Evolutionary conservation across 148 eudicot genomes (phyloP), one percentile per base, ranked within the genome.

Genomic region (Dianthus caryophyllus): DNA sequence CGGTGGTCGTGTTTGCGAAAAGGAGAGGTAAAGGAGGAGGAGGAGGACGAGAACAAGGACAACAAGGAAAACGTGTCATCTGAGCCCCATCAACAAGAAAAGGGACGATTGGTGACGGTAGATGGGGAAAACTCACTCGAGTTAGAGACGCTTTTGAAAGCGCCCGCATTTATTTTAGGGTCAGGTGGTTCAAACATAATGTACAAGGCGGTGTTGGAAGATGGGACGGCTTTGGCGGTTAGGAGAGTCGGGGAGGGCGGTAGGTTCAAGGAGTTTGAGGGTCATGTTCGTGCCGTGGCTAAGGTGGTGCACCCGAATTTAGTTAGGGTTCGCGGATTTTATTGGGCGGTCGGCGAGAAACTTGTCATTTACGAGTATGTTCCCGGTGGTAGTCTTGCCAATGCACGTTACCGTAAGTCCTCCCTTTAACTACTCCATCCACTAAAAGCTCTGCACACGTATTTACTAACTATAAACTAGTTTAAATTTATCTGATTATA

Each of bases 131-230:
- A 38, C n/a, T 88, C 84, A 67, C 48, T 93, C 4, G 98, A 93
- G 64, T 31, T 89, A 17, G 98, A 93, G 77, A 86, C 95, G 20
- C 78, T 93, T 65, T 74, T 93, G 5, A 93, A 84, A 77, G 96
- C 98, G 21, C 87, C 98, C 21, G 98, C 96, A 0, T 89, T 84
- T 60, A 87, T 93, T n/a, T 39, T 93, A 55, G 96, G 98, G 0
- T 89, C 95, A 10, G 83, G 85, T 11, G 95, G 96, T 1, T 74
- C 91, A 8, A 89, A 86, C 39, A 93, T 93, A 49, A 81, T 87
- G 80, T 93, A 93, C 78, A 93, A 93, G 76, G 95, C 98, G 0
- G 95, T 93, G 25, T 68, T 93, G 20, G 96, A 89, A 30, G 95
- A 93, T 44, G 98, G 95, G 16, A 70, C 85, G 12, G 82, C 85